A percentile compares a stretch with the other conserved stretches of the same genome.
These are phyloP conservation scores for Globisporangium cederbergense DNA, from an alignment of 352 stramenopile species.

Conservation along the genomic window DNA sequence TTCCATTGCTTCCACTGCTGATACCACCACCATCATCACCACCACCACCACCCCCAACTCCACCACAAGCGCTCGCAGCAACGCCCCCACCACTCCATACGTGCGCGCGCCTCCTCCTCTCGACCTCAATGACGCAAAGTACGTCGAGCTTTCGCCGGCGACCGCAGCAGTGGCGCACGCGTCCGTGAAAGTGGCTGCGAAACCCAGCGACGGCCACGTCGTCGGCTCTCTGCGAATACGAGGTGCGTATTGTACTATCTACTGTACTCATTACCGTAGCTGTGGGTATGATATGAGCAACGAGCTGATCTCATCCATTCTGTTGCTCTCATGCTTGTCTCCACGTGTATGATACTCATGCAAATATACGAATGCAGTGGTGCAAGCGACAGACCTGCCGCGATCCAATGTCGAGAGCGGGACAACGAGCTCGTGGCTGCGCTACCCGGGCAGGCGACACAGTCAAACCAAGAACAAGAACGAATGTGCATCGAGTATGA, in stretches of 20 bases:
- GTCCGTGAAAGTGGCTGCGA: constrained; percentile 41
- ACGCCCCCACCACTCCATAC: background rate
- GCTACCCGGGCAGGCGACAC: constrained; percentile 26
- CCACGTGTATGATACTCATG: background rate
- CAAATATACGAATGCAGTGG: constrained; percentile 19
- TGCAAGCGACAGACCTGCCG: constrained; percentile 52
- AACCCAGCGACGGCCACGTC: constrained; percentile 36
- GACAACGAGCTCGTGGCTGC: constrained; percentile 45
- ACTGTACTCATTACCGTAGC: background rate
- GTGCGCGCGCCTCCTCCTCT: background rate
- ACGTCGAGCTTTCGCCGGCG: constrained; percentile 38
- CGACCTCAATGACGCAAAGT: constrained; percentile 10
- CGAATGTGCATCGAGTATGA: constrained; percentile 27
- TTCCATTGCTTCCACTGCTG: background rate
- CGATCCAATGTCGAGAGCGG: constrained; percentile 21
- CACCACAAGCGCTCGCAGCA: constrained; percentile 2
- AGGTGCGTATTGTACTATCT: constrained; percentile 25
- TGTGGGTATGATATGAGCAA: background rate
- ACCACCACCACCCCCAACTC: constrained; percentile 17
- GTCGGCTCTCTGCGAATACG: constrained; percentile 54
- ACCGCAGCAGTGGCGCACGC: constrained; percentile 46
- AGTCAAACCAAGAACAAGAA: constrained; percentile 26
- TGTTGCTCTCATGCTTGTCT: background rate
- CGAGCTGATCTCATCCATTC: background rate
- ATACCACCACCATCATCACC: constrained; percentile 10